Conservation (phyloP, 768 basidiomycete genomes). For the Podaxis pistillaris region DNA sequence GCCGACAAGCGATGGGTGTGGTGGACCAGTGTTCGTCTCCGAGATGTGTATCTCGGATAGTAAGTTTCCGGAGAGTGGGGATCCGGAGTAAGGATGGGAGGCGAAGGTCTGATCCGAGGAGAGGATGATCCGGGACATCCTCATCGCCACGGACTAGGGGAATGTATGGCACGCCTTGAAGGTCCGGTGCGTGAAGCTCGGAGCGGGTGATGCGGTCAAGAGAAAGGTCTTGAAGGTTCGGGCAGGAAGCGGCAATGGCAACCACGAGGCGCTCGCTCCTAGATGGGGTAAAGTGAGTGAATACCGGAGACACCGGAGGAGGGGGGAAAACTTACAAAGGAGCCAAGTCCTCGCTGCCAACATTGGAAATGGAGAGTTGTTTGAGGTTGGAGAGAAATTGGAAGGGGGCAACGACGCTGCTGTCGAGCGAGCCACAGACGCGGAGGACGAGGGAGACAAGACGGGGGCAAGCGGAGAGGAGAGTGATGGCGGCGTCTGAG, state of each 20-base stretch:
- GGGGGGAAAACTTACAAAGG: slow-evolving; percentile 43
- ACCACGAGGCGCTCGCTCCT: slow-evolving; percentile 73
- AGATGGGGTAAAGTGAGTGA: slow-evolving; percentile 10
- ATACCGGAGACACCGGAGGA: slow-evolving; percentile 15
- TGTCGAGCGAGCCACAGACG: slow-evolving; percentile 48
- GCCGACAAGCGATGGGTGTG: slow-evolving; percentile 47
- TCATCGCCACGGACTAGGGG: slow-evolving; percentile 63
- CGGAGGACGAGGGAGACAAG: slow-evolving; percentile 47
- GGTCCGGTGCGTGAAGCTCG: slow-evolving; percentile 59
- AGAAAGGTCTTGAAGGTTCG: slow-evolving; percentile 51
- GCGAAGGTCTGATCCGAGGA: slow-evolving; percentile 53
- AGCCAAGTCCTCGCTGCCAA: slow-evolving; percentile 34
- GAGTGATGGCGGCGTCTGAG: slow-evolving; percentile 46
- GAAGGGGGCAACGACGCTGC: slow-evolving; percentile 49
- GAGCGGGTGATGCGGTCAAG: slow-evolving; percentile 69
- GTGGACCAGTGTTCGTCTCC: slow-evolving; percentile 59
- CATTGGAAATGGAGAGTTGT: slow-evolving; percentile 47
- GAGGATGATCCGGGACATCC: slow-evolving; percentile 54
- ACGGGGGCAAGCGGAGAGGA: slow-evolving; percentile 49
- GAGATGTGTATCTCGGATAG: slow-evolving; percentile 69
- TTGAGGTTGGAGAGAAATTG: slow-evolving; percentile 39
- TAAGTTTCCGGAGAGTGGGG: slow-evolving; percentile 57
- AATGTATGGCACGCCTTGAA: slow-evolving; percentile 51
- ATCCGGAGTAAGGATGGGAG: slow-evolving; percentile 68
- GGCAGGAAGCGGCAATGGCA: slow-evolving; percentile 60